Conservation (phyloP, 306 rosid species). For the Lablab purpureus region DNA sequence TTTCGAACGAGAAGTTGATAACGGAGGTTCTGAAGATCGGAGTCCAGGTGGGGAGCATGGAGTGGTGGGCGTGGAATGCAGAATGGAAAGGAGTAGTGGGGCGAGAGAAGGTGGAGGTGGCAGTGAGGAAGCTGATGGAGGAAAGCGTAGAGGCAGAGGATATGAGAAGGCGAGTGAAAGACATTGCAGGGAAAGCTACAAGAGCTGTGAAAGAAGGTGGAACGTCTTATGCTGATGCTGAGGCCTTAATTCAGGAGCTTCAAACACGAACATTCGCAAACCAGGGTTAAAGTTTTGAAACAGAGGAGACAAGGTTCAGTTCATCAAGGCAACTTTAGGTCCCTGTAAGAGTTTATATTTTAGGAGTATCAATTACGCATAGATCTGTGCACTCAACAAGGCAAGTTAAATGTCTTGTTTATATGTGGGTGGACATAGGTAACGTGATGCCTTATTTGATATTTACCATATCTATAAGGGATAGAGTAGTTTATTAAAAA, state of each 20-base stretch:
- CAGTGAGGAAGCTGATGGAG: slow-evolving; percentile 60
- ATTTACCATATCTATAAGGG: no score
- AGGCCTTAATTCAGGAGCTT: slow-evolving; percentile 58
- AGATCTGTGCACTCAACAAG: no score
- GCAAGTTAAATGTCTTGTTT: no score
- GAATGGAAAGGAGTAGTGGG: slow-evolving; percentile 52
- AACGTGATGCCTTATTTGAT: no score
- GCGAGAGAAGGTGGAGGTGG: slow-evolving; percentile 60
- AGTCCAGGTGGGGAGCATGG: slow-evolving; percentile 65
- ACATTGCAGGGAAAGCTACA: slow-evolving; percentile 50
- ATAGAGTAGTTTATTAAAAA: no score
- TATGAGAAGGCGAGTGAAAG: slow-evolving; percentile 57
- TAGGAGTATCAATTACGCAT: no score
- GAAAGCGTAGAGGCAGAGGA: slow-evolving; percentile 56
- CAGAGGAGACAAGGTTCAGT: no score
- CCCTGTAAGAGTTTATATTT: no score
- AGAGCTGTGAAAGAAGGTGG: slow-evolving; percentile 66
- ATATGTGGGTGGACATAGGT: no score
- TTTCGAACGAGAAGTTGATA: slow-evolving; percentile 72
- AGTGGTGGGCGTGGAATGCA: slow-evolving; percentile 54
- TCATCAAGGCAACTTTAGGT: no score
- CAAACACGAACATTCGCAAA: not conserved
- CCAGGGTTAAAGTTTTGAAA: not conserved
- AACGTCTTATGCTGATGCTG: slow-evolving; percentile 49
- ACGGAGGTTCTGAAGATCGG: slow-evolving; percentile 61